Evolutionary conservation across 208 protist species (phyloP), one percentile per base, ranked within the genome.

Genomic region (Balamuthia mandrillaris): DNA sequence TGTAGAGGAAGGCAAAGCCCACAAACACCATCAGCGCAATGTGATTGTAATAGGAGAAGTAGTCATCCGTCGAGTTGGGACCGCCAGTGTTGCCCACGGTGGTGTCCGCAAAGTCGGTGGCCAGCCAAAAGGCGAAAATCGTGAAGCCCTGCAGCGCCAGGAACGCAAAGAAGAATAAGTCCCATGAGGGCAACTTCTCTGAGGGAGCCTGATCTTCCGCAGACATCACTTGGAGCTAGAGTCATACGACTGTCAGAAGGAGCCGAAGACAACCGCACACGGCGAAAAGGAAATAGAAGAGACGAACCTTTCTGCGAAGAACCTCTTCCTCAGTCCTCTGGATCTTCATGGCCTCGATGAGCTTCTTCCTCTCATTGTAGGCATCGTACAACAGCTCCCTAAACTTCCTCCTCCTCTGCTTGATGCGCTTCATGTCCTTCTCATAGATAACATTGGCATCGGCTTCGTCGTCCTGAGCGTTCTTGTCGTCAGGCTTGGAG

Each of bases 1-100:
- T 81, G 72, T 81, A 81, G 29, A 81, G 31, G 72, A 81, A 81
- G 18, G 72, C 52, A 49, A 81, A 81, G 12, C 72, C 72, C 14
- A 31, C 49, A 3, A 81, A 49, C 21, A 60, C 72, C 21, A 81
- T 29, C 51, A 81, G 41, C 45, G 72, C 72, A 18, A 81, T 39
- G 47, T 81, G 72, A 1, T 61, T 49, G 47, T 49, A 81, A 21
- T 61, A 49, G 4, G 72, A 44, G 72, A 61, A 81, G 31, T 39
- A 81, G 27, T 81, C 60, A 49, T 42, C 72, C 9, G 72, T 21
- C 68, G 44, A 56, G n/a, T n/a, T n/a, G n/a, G n/a, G n/a, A n/a
- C n/a, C n/a, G n/a, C n/a, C n/a, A n/a, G n/a, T n/a, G n/a, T n/a
- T n/a, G n/a, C n/a, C n/a, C n/a, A n/a, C n/a, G n/a, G n/a, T n/a